A percentile compares a stretch with the other conserved stretches of the same genome.
These are phyloP conservation scores for Aspergillus taichungensis DNA, from an alignment of 495 filamentous ascomycete genomes.

Conservation along the genomic window DNA sequence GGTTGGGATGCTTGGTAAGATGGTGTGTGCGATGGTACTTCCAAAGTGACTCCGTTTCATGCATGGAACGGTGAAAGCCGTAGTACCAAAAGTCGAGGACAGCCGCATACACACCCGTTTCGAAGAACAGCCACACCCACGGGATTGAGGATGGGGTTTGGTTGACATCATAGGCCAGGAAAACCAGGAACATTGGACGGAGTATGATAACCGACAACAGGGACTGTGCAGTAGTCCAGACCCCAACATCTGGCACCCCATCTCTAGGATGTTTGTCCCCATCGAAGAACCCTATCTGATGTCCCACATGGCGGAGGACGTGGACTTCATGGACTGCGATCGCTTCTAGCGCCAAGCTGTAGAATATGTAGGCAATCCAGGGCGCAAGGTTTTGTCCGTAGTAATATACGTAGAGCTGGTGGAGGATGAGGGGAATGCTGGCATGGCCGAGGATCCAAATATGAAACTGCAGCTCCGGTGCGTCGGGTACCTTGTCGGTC, in stretches of 20 bases:
- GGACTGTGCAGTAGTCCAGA: slow-evolving; percentile 12
- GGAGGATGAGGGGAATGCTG: slow-evolving; percentile 24
- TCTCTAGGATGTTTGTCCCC: slow-evolving; percentile 20
- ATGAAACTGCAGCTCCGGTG: slow-evolving; percentile 31
- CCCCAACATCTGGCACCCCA: slow-evolving; percentile 19
- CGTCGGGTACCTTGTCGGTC: slow-evolving; percentile 28
- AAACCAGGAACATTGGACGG: slow-evolving; percentile 13
- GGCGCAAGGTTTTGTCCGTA: slow-evolving; percentile 23
- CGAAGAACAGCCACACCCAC: slow-evolving; percentile 29
- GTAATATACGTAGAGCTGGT: slow-evolving; percentile 24
- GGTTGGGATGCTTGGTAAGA: slow-evolving; percentile 37
- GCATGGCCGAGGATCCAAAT: slow-evolving; percentile 33
- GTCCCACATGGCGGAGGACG: slow-evolving; percentile 17
- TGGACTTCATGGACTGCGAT: slow-evolving; percentile 27
- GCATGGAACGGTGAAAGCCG: slow-evolving; percentile 36
- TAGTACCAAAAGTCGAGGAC: slow-evolving; percentile 41
- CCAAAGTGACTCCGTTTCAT: slow-evolving; percentile 32
- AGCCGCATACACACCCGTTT: slow-evolving; percentile 33
- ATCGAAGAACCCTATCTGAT: slow-evolving; percentile 18
- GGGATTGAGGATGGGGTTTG: slow-evolving; percentile 10
- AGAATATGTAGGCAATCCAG: slow-evolving; percentile 27
- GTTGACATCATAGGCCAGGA: slow-evolving; percentile 12
- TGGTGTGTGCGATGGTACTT: slow-evolving; percentile 38
- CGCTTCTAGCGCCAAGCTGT: slow-evolving; percentile 25
- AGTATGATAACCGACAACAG: slow-evolving; percentile 18